phyloP scores from a whole-genome alignment of 1,284 basidiomycete species.

The Cryptococcus sp. region DNA sequence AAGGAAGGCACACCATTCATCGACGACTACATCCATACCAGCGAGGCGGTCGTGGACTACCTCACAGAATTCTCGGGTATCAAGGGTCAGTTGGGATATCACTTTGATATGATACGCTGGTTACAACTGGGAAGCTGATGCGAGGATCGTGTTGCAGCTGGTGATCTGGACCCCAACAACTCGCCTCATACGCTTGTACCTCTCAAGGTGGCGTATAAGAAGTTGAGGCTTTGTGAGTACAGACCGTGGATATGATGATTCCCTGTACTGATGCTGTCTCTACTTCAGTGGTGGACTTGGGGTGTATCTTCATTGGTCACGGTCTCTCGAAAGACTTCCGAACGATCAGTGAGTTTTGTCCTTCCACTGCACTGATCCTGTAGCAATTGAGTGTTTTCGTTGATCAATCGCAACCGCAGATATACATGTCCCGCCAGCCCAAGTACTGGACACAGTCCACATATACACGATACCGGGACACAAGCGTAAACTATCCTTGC shows the following conservation, averaged over 20 bases:
- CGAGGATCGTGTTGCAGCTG: constrained; percentile 59
- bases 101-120: background rate
- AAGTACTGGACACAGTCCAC: constrained; percentile 96
- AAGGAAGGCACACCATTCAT: constrained; percentile 88
- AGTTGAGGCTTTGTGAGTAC: constrained; percentile 68
- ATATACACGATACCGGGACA: constrained; percentile 81
- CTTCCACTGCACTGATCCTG: background rate
- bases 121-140: background rate
- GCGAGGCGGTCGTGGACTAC: constrained; percentile 92
- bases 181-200: constrained; percentile 90
- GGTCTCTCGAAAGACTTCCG: constrained; percentile 99
- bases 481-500: constrained; percentile 84
- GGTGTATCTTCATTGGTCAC: constrained; percentile 96
- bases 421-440: constrained; percentile 90
- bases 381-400: background rate
- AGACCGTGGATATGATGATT: background rate
- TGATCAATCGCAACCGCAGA: constrained; percentile 58
- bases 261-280: constrained; percentile 1
- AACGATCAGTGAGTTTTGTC: constrained; percentile 78
- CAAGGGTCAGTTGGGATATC: constrained; percentile 62
- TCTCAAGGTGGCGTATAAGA: constrained; percentile 95
- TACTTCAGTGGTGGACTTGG: constrained; percentile 75
- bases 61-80: constrained; percentile 97
- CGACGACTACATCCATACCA: constrained; percentile 96
- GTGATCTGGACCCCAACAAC: constrained; percentile 82